Percentiles rank a stretch among this genome's conserved stretches.
Conservation (phyloP, 495 filamentous ascomycete species). For the Xylaria sp. region DNA sequence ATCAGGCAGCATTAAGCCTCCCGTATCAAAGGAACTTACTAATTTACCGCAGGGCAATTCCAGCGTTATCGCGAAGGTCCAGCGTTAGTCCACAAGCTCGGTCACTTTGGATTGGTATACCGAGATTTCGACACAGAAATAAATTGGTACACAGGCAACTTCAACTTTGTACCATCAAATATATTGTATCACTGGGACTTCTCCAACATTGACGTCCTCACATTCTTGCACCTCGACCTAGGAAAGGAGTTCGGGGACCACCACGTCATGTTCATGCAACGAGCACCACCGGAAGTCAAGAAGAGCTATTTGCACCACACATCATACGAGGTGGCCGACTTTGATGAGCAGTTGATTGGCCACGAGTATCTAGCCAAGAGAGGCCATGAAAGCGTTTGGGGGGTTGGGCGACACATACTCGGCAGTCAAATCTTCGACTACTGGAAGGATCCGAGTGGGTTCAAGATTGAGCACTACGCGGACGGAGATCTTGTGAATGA, state of each 20-base stretch:
- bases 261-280: slow-evolving; percentile 62
- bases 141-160: slow-evolving; percentile 61
- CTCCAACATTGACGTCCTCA: slow-evolving; percentile 29
- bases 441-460: slow-evolving; percentile 60
- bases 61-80: slow-evolving; percentile 46
- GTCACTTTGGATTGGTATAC: slow-evolving; percentile 64
- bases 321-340: slow-evolving; percentile 67
- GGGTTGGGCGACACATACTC: slow-evolving; percentile 65
- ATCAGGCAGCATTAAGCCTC: neutral
- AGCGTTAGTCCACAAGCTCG: slow-evolving; percentile 65
- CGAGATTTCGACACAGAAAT: slow-evolving; percentile 54
- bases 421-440: slow-evolving; percentile 64
- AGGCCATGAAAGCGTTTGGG: slow-evolving; percentile 64
- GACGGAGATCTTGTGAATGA: slow-evolving; percentile 67
- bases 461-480: slow-evolving; percentile 59
- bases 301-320: slow-evolving; percentile 64
- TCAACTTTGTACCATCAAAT: slow-evolving; percentile 61
- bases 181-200: slow-evolving; percentile 24
- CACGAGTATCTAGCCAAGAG: slow-evolving; percentile 63
- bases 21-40: neutral
- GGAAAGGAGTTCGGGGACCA: slow-evolving; percentile 53
- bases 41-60: slow-evolving; percentile 14
- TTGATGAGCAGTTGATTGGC: slow-evolving; percentile 65
- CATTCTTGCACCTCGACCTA: slow-evolving; percentile 30
- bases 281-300: slow-evolving; percentile 37